Conservation (phyloP, 345 rosid genomes). For the Melaleuca alternifolia region DNA sequence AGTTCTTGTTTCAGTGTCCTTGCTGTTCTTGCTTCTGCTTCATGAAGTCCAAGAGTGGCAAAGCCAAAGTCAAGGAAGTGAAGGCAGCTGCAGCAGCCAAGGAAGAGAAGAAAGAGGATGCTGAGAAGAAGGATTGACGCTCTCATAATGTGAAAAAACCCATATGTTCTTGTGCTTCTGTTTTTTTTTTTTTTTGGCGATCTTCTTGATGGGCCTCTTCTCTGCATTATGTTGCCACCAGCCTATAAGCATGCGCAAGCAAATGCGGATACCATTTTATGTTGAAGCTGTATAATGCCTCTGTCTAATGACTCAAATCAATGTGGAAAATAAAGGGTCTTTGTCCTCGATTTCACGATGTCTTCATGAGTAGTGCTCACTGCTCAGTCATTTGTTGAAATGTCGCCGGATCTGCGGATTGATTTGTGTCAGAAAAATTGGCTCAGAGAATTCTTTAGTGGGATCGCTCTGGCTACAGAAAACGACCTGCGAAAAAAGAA, state of each 20-base stretch:
- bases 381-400: not conserved
- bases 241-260: not conserved
- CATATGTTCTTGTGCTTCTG: not conserved
- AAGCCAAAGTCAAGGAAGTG: slow-evolving; percentile 8
- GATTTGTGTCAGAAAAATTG: not conserved
- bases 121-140: slow-evolving; percentile 3
- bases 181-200: too few relatives aligned
- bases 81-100: not conserved
- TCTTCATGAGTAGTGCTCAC: not conserved
- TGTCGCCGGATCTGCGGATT: not conserved
- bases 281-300: not conserved
- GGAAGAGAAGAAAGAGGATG: slow-evolving; percentile 27
- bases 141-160: not conserved
- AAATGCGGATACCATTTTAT: not conserved
- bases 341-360: not conserved
- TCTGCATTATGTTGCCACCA: not conserved
- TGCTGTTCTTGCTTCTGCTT: slow-evolving; percentile 21
- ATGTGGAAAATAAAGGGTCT: not conserved
- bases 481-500: not conserved
- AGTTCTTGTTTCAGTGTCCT: slow-evolving; percentile 18
- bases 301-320: not conserved
- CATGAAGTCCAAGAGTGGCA: slow-evolving; percentile 12
- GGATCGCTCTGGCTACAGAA: not conserved
- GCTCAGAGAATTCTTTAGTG: not conserved
- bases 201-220: not conserved